Base-by-base conservation (phyloP, 2,329 filamentous ascomycete genomes). In the Fusarium protoensiforme region DNA sequence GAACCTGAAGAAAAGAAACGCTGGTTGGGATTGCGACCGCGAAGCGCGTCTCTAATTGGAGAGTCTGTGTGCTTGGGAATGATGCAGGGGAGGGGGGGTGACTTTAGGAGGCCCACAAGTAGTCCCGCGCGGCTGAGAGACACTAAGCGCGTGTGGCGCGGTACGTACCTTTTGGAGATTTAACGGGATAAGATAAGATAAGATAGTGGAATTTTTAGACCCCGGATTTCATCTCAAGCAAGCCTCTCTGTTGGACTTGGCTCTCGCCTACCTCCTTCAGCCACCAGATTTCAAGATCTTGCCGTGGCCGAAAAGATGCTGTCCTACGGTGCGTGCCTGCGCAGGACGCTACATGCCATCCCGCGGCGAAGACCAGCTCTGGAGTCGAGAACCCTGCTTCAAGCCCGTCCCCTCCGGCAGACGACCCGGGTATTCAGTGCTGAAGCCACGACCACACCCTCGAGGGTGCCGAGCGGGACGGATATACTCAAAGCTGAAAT, bases 241-340 rank as follows among this genome's bases (percentile, higher is more conserved):
- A 43, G 27, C 20, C 9, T 16, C 13, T 27, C 41, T 51, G 27
- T 20, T 51, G 27, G n/a, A 36, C 20, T 56, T 11, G 35, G 39
- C 16, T 39, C 35, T 59, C 36, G 48, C 18, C 36, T 31, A 54
- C 39, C 10, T 36, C 29, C n/a, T 38, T 62, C 41, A 27, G 14
- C 41, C 13, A 39, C 29, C 46, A 41, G 33, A 38, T 31, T 53
- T 29, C 20, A 18, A 31, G 38, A 20, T 57, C 43, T 60, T 39
- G 31, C 13, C 36, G 80, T 82, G 80, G 72, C 76, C 22, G 67
- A 75, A 18, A 77, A 74, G 54, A 69, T 81, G n/a, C 51, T 81
- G 56, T 58, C 74, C 24, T 78, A 78, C 61, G 62, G 75, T 39
- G 72, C 66, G 57, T 82, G 78, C 58, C 59, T 82, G 41, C 75